Evolutionary conservation across 2,329 filamentous ascomycete species (phyloP), one percentile per base, ranked within the genome.

Genomic region (Dothidotthia symphoricarpi): DNA sequence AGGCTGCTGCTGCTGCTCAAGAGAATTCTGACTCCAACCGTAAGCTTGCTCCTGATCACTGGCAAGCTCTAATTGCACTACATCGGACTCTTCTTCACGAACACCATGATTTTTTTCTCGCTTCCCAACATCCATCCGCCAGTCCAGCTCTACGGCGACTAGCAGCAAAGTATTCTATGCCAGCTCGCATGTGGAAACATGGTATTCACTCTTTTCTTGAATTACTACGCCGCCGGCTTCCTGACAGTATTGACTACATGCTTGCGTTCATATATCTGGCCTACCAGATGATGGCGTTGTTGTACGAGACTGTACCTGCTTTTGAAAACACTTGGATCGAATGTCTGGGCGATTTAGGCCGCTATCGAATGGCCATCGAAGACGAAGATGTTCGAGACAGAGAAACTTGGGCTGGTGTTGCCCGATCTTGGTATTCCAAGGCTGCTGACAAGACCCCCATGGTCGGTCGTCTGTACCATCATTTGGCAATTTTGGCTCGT

Each of bases 271-370:
- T 97, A 1, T 94, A 94, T 46, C 67, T 91, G 12, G 85, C 89
- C 0, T 97, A 96, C 49, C 85, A 85, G 2, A 94, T 95, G 81
- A 88, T 96, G 78, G 85, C 87, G 0, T 67, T 96, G 0, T 67
- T 96, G 0, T 86, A 89, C 42, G 91, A 97, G 55, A 95, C 87
- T 0, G 87, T 95, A 0, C 82, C 86, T 0, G 75, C 78, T 0
- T 96, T 95, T 49, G 79, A 86, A 35, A 86, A 93, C 40, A 95
- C 87, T 0, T 97, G 91, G 91, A 87, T 95, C 7, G 91, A 96
- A 50, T 96, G 90, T 36, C 70, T 97, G 0, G 91, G 91, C 0
- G 90, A 97, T 57, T 68, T 97, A 0, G 85, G 84, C 0, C 75
- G 90, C 14, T 96, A 94, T 54, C 75, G 84, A 1, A 96, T 96